Evolutionary conservation across 164 flowering plant species (phyloP).

Genomic region (Vitis rupestris): DNA sequence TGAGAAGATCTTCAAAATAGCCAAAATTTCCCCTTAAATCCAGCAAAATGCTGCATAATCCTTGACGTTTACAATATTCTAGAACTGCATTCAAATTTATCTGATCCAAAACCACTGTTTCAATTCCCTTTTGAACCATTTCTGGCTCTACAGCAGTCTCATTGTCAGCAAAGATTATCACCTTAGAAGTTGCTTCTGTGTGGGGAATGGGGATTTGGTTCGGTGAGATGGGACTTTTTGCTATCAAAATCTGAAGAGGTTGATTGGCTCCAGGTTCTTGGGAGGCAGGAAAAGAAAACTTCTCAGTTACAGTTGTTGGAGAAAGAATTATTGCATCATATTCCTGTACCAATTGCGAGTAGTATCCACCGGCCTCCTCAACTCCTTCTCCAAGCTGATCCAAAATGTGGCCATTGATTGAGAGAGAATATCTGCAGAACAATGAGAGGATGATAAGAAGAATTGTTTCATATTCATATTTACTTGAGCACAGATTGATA

Average conservation of each 20-base stretch:
- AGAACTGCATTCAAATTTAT: conserved; percentile 46
- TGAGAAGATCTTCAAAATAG: conserved; percentile 46
- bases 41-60: conserved; percentile 65
- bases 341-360: conserved; percentile 69
- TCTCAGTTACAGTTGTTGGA: conserved; percentile 27
- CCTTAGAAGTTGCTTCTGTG: conserved; percentile 29
- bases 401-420: conserved; percentile 62
- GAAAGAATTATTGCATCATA: conserved; percentile 69
- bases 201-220: conserved; percentile 24
- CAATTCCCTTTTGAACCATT: conserved; percentile 40
- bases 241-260: conserved; percentile 54
- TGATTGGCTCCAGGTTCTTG: conserved; percentile 78
- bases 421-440: conserved; percentile 61
- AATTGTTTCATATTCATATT: no score
- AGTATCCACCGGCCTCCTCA: conserved; percentile 66
- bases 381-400: conserved; percentile 59
- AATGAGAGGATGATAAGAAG: conserved; percentile 8
- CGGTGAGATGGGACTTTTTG: conserved; percentile 27
- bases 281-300: conserved; percentile 36
- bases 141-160: conserved; percentile 30
- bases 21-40: conserved; percentile 50
- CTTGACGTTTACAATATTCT: conserved; percentile 54
- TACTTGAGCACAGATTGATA: no score
- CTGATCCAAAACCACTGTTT: conserved; percentile 53
- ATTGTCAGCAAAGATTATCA: conserved; percentile 48